Conservation (phyloP, 306 rosid species). For the Sphenostylis stenocarpa region DNA sequence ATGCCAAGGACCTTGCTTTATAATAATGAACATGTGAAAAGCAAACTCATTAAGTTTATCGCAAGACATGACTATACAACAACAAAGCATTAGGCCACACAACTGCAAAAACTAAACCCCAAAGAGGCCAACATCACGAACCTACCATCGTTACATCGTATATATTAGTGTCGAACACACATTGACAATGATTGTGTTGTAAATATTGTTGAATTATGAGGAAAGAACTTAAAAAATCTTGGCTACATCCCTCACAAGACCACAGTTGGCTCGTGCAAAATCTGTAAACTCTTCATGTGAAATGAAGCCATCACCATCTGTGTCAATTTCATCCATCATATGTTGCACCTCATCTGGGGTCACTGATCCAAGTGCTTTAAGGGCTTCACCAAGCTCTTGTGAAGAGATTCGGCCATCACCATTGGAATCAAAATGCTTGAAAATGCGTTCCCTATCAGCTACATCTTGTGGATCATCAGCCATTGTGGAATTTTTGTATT, state of each 20-base stretch:
- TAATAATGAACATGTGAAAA: conserved; percentile 14
- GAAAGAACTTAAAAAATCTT: conserved; percentile 51
- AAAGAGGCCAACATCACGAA: conserved; percentile 7
- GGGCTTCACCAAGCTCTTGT: conserved; percentile 66
- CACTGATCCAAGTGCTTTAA: conserved; percentile 61
- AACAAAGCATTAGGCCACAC: background rate
- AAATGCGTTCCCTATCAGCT: conserved; percentile 61
- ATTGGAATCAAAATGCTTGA: conserved; percentile 63
- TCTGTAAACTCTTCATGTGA: conserved; percentile 55
- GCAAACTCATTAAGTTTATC: background rate
- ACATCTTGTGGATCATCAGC: conserved; percentile 44
- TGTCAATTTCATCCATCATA: conserved; percentile 80
- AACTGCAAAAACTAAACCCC: background rate
- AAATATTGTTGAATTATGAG: background rate
- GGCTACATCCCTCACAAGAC: conserved; percentile 65
- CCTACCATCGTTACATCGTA: conserved; percentile 6
- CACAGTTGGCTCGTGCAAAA: conserved; percentile 64
- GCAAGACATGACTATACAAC: background rate
- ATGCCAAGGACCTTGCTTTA: background rate
- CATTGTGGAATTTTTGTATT: conserved; percentile 13
- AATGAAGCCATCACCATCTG: conserved; percentile 67
- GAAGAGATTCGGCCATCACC: conserved; percentile 74
- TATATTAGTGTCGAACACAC: conserved; percentile 19
- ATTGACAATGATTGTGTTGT: background rate
- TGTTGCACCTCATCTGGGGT: conserved; percentile 50